A percentile compares a stretch with the other conserved stretches of the same genome.
Conservation (phyloP, 805 yeast species). For the Wickerhamomyces strasburgensis region DNA sequence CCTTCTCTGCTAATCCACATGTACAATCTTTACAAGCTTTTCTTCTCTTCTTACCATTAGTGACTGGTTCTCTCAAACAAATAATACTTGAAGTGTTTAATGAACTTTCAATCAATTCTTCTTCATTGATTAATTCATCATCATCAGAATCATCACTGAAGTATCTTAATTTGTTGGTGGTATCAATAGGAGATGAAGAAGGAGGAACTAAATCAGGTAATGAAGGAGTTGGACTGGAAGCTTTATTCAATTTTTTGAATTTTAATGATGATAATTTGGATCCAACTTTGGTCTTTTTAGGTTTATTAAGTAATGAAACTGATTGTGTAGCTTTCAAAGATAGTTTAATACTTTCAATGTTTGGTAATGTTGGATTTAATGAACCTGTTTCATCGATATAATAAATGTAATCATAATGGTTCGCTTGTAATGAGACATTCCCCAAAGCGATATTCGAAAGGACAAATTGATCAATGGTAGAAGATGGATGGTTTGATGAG, state of each 20-base stretch:
- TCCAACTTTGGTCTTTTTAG: slow-evolving; percentile 13
- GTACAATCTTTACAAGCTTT: slow-evolving; percentile 98
- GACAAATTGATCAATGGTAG: slow-evolving; percentile 21
- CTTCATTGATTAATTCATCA: slow-evolving; percentile 32
- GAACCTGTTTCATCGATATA: slow-evolving; percentile 19
- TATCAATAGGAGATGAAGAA: slow-evolving; percentile 9
- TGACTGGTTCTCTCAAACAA: slow-evolving; percentile 49
- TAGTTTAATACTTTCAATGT: slow-evolving; percentile 20
- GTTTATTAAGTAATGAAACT: slow-evolving; percentile 7
- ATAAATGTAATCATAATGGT: slow-evolving; percentile 23
- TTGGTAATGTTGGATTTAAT: slow-evolving; percentile 22
- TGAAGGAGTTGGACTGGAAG: slow-evolving; percentile 10
- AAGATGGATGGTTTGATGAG: slow-evolving; percentile 5
- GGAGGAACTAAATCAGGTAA: slow-evolving; percentile 16
- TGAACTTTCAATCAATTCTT: slow-evolving; percentile 31
- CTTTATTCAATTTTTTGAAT: slow-evolving; percentile 21
- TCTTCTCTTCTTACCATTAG: slow-evolving; percentile 51
- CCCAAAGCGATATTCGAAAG: slow-evolving; percentile 23
- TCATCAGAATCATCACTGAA: slow-evolving; percentile 23
- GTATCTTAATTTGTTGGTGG: slow-evolving; percentile 20
- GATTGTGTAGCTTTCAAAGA: slow-evolving; percentile 12
- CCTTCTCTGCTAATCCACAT: slow-evolving; percentile 90
- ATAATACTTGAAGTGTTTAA: slow-evolving; percentile 35
- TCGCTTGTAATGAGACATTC: slow-evolving; percentile 16
- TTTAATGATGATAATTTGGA: slow-evolving; percentile 24